phyloP scores from a whole-genome alignment of 2,329 filamentous ascomycete species.

The Zarea fungicola region DNA sequence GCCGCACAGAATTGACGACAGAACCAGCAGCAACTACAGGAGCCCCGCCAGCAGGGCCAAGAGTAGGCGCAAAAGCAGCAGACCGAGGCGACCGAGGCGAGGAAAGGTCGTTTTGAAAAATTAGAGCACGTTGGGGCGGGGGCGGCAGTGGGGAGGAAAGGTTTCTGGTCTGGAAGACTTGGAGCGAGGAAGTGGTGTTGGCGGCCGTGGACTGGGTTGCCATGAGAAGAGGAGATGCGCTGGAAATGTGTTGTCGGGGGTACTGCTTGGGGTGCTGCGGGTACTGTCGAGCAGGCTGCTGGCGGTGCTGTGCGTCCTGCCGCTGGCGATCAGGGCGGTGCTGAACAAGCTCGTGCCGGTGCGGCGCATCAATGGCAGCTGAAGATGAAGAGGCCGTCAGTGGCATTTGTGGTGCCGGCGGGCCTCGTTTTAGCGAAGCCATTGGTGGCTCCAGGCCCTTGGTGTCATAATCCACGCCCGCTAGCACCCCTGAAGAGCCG shows the following conservation, averaged over 20 bases:
- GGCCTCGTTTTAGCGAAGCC: conserved; percentile 17
- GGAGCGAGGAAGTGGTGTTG: conserved; percentile 11
- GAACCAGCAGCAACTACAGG: conserved; percentile 28
- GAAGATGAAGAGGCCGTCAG: background rate
- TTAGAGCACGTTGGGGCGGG: conserved; percentile 48
- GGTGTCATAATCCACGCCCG: conserved; percentile 21
- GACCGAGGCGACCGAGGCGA: conserved; percentile 4
- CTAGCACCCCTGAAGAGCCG: conserved; percentile 23
- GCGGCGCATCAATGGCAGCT: conserved; percentile 5
- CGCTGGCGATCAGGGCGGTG: background rate
- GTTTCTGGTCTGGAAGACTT: conserved; percentile 35
- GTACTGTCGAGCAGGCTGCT: background rate
- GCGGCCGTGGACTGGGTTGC: background rate
- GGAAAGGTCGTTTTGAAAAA: conserved; percentile 49
- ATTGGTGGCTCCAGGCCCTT: conserved; percentile 21
- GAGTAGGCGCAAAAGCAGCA: conserved; percentile 30
- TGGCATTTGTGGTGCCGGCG: conserved; percentile 6
- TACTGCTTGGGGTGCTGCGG: background rate
- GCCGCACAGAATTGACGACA: conserved; percentile 27
- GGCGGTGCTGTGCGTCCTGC: background rate
- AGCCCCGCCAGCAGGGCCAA: conserved; percentile 25
- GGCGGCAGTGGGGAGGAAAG: conserved; percentile 49
- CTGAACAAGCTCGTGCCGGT: background rate
- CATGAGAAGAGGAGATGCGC: background rate
- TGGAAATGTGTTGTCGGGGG: background rate